Evolutionary conservation across 1,284 basidiomycete species (phyloP), one percentile per base, ranked within the genome.

Genomic region (Somion occarium): DNA sequence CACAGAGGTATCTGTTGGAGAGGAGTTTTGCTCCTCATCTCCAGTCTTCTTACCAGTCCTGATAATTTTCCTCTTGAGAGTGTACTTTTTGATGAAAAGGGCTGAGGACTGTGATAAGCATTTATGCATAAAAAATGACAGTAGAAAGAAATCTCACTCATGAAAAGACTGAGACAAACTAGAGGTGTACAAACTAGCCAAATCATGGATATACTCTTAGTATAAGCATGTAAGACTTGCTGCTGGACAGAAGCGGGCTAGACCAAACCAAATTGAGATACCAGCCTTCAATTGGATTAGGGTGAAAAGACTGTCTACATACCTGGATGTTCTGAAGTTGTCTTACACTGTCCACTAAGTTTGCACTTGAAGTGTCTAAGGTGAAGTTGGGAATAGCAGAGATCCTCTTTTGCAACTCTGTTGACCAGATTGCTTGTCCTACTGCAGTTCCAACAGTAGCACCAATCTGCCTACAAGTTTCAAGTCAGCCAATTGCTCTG

Each of bases 141-240:
- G 25, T 18, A 39, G 41, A 38, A 11, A 19, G 38, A 24, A 41
- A 18, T 65, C 75, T 58, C 55, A 82, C 80, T 69, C 69, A 85
- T 67, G 25, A 86, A 53, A 54, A 85, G 69, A 34, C 73, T 70
- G 26, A 72, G 65, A 20, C 77, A 81, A 15, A 75, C 25, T 4
- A 85, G 60, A 0, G 85, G 82, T 3, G 79, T 78, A 58, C 73
- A 72, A 19, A 84, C 76, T 49, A 87, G 65, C 88, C 88, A 92
- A 51, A 91, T 82, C 34, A 70, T 73, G 49, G 73, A 72, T 24
- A 91, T 79, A 1, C 85, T 76, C 44, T 76, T 66, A 1, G 85
- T 74, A 67, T 83, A 91, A 0, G 84, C 86, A 46, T 84, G 72
- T 30, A 86, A 76, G 2, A 91, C 72, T 44, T 72, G 65, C 20